Evolutionary conservation across 106 monocot species (phyloP), one percentile per base, ranked within the genome.

Genomic region (Apostasia ramifera): DNA sequence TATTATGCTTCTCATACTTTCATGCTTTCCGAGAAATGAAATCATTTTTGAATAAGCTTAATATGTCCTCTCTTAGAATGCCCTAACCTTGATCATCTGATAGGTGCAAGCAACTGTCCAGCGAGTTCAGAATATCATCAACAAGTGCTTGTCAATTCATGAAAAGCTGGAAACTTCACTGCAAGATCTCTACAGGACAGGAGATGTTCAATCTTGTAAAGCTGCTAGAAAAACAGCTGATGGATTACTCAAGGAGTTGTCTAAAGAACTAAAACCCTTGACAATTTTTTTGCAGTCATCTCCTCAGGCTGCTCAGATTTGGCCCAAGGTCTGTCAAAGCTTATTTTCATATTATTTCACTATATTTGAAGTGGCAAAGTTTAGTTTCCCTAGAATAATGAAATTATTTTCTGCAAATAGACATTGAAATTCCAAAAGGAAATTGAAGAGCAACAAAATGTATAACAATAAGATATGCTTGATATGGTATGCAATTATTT

Each of bases 201-300:
- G 98, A 44, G 87, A 99, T 75, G 81, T 85, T 41, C 87, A 90
- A 67, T 71, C 89, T 53, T 93, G 93, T 74, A 99, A 99, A 78
- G 66, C 78, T 43, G 80, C 85, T 70, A 87, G 93, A 50, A 99
- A 90, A 73, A 67, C 73, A 47, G 87, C 83, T 67, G 98, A 99
- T 78, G 81, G 79, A 12, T 65, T 72, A 60, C 78, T 93, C 40
- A 99, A 99, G 72, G 98, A 99, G 62, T 71, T 88, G 61, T 57
- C 82, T 0, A 99, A 99, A 80, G 87, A 90, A 51, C 60, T 99
- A 64, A 99, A 83, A 59, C 87, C 93, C 37, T 77, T 85, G 63
- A 55, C 79, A 64, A 47, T 60, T 43, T 83, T 81, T 75, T 69
- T 99, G 79, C 98, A 88, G 59, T 87, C 87, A 47, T 77, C 83